phyloP scores from a whole-genome alignment of 1,139 yeast species.

The Pichia sp. region DNA sequence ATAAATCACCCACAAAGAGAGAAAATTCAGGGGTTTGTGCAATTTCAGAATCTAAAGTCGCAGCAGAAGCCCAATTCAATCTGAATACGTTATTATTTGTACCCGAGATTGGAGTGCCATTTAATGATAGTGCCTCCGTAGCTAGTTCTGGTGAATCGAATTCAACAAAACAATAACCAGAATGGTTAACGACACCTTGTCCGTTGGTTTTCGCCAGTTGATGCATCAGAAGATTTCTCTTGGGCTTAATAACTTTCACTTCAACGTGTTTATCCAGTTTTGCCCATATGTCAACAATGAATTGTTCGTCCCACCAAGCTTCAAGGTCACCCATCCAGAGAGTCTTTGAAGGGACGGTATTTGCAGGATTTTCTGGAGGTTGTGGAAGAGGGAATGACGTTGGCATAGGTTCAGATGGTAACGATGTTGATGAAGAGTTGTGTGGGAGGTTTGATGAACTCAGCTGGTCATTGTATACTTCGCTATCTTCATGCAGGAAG shows the following conservation, averaged over 20 bases:
- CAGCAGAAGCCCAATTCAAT: constrained; percentile 84
- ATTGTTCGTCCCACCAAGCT: constrained; percentile 73
- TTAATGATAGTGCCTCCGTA: constrained; percentile 59
- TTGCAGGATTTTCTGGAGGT: constrained; percentile 40
- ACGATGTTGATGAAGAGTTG: constrained; percentile 5
- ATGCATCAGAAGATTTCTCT: constrained; percentile 24
- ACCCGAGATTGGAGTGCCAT: constrained; percentile 64
- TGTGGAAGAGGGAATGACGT: constrained; percentile 30
- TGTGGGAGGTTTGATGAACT: neutral
- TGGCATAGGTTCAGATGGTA: constrained; percentile 6
- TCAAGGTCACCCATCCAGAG: constrained; percentile 97
- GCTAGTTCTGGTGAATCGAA: constrained; percentile 64
- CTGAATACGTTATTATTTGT: constrained; percentile 51
- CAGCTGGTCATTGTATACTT: neutral
- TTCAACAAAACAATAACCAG: constrained; percentile 84
- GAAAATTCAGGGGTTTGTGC: constrained; percentile 52
- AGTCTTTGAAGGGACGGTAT: constrained; percentile 30
- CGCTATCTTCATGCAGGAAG: too few relatives aligned
- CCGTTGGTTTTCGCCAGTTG: constrained; percentile 24
- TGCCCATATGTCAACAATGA: constrained; percentile 63
- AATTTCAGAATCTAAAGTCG: constrained; percentile 35
- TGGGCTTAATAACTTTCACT: constrained; percentile 56
- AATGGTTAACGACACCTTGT: constrained; percentile 36
- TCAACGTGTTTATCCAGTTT: constrained; percentile 39
- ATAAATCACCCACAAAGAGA: constrained; percentile 80